A percentile compares a stretch with the other conserved stretches of the same genome.
Conservation (phyloP, 257 asterid species). For the Fraxinus anomala region DNA sequence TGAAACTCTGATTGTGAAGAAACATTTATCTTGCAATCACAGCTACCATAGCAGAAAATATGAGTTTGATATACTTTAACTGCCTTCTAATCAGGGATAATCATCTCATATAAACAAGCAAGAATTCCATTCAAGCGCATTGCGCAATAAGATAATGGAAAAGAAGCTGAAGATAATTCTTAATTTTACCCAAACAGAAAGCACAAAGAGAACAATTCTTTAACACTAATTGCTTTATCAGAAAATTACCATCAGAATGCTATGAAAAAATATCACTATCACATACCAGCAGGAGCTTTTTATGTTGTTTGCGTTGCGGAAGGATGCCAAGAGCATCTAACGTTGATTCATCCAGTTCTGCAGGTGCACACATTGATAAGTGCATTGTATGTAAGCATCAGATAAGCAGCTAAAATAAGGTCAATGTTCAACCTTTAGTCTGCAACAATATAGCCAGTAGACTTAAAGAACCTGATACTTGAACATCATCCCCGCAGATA, state of each 20-base stretch:
- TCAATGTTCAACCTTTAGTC: constrained; percentile 71
- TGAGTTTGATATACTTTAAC: not conserved
- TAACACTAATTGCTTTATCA: not conserved
- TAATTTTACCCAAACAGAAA: not conserved
- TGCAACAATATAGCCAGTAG: constrained; percentile 88
- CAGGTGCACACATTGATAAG: constrained; percentile 33
- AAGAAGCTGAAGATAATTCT: constrained; percentile 15
- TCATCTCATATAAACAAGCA: no score
- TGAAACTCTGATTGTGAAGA: constrained; percentile 4
- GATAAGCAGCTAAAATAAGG: constrained; percentile 25
- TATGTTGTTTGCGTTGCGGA: constrained; percentile 94
- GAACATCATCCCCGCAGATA: constrained; percentile 75
- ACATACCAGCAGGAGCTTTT: constrained; percentile 87
- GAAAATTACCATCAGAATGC: constrained; percentile 22
- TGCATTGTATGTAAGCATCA: constrained; percentile 24
- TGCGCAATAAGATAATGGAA: constrained; percentile 15
- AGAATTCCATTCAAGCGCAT: constrained; percentile 8
- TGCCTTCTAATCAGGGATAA: not conserved
- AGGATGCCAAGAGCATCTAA: constrained; percentile 98
- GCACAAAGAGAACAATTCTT: constrained; percentile 7
- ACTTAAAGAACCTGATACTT: constrained; percentile 83
- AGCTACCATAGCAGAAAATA: constrained; percentile 15
- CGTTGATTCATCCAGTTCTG: constrained; percentile 94
- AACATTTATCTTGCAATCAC: not conserved
- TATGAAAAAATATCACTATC: constrained; percentile 20